These are phyloP conservation scores for Paulownia fortunei DNA, from an alignment of 257 asterid species.

Conservation along the genomic window DNA sequence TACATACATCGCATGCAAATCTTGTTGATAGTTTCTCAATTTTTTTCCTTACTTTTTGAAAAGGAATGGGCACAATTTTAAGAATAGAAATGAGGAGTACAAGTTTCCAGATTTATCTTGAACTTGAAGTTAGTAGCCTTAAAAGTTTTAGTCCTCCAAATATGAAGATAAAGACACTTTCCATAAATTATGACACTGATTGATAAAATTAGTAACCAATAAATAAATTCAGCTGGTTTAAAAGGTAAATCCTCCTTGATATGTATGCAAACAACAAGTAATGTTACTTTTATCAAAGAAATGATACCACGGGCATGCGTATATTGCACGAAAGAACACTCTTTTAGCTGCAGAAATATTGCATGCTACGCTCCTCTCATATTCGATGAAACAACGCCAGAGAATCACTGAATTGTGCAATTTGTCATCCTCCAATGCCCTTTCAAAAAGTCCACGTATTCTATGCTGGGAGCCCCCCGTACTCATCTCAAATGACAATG, in stretches of 20 bases:
- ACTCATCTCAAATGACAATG: conserved; percentile 77
- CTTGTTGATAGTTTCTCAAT: not conserved
- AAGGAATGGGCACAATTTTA: too few species aligned
- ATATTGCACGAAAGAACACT: conserved; percentile 90
- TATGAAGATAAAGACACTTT: not conserved
- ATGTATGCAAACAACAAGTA: not conserved
- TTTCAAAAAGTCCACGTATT: conserved; percentile 83
- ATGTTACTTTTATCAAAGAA: conserved; percentile 1
- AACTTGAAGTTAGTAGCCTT: not conserved
- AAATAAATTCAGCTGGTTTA: conserved; percentile 3
- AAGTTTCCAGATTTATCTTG: not conserved
- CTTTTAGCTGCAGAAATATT: conserved; percentile 76
- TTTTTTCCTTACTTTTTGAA: too few species aligned
- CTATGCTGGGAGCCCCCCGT: conserved; percentile 71
- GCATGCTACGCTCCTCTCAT: conserved; percentile 61
- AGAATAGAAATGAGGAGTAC: not conserved
- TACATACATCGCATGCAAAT: not conserved
- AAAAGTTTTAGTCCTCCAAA: not conserved
- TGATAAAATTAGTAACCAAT: not conserved
- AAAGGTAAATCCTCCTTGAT: not conserved
- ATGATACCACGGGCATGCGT: conserved; percentile 96
- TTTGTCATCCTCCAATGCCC: conserved; percentile 73
- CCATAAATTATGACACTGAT: too few species aligned
- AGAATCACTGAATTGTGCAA: conserved; percentile 73
- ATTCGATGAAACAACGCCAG: conserved; percentile 87